Evolutionary conservation across 2,329 filamentous ascomycete genomes (phyloP), one percentile per base, ranked within the genome.

Genomic region (Diplodia intermedia): DNA sequence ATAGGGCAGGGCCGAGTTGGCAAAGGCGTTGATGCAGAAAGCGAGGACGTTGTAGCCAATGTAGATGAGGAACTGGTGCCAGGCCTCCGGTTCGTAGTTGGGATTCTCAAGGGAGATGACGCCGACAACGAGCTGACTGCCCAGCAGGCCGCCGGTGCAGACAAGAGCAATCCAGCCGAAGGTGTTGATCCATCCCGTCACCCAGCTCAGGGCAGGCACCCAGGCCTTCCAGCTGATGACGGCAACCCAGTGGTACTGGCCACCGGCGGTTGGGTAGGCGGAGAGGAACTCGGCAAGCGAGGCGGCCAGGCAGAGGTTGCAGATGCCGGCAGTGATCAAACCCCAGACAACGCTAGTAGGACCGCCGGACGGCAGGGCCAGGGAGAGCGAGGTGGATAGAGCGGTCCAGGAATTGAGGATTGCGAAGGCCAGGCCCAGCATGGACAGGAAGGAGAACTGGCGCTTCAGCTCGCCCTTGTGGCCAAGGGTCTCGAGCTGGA

Each of bases 61-160:
- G 76, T 92, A 92, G 57, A 92, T 89, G 33, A 92, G 80, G 76
- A 92, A 92, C 71, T 91, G 88, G 72, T 93, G 90, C 88, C 90
- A 92, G 3, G 86, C 74, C 73, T 89, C 77, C 1, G 85, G 69
- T 26, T 82, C 80, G 73, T 89, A 92, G 61, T 80, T 80, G 0
- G 86, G 81, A 71, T 89, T 80, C 76, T 88, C 85, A 43, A 92
- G 79, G 1, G 85, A 82, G 65, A 91, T 88, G 53, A 90, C 84
- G 67, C 89, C 88, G 31, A 90, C 75, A 61, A 92, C 85, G 70
- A 92, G 85, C 70, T 89, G 85, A 71, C 87, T 90, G 14, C 88
- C 89, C 5, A 92, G 82, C 26, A 91, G 81, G 1, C 89, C 89
- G 18, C 87, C 90, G 0, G 89, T 90, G 8, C 90, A 90, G 4